Conservation (phyloP, 2,329 filamentous ascomycete genomes). For the Sporothrix humicola region DNA sequence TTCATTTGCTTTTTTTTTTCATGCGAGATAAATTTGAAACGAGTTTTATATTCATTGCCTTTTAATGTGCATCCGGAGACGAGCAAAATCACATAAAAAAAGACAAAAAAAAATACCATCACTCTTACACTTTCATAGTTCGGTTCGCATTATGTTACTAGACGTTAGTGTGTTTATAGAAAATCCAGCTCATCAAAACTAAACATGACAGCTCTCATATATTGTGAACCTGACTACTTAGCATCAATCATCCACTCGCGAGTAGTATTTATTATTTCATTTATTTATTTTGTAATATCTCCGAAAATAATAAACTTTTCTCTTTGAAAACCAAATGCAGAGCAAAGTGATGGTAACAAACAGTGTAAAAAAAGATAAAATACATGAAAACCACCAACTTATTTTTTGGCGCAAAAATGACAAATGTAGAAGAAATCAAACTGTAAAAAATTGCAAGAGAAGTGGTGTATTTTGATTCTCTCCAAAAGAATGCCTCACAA, state of each 20-base stretch:
- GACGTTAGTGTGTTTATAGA: too few species aligned
- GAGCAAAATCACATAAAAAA: too few species aligned
- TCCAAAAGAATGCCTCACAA: not conserved
- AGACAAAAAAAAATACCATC: too few species aligned
- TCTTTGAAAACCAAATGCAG: not conserved
- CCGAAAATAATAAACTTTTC: constrained; percentile 14
- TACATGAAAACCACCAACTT: constrained; percentile 15
- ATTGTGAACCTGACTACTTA: too few species aligned
- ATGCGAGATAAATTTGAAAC: constrained; percentile 16
- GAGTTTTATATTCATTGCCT: not conserved
- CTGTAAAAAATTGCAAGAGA: not conserved
- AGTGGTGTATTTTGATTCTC: not conserved
- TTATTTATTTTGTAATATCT: constrained; percentile 20
- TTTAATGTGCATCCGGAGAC: not conserved
- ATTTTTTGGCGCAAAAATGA: constrained; percentile 2
- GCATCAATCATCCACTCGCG: too few species aligned
- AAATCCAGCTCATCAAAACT: too few species aligned
- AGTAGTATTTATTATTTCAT: not conserved
- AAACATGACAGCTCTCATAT: not conserved
- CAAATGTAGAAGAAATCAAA: not conserved
- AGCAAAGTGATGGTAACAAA: constrained; percentile 9
- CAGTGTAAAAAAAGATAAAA: not conserved
- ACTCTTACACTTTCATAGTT: too few species aligned
- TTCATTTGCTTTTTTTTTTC: constrained; percentile 5
- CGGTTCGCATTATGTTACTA: too few species aligned